Base-by-base conservation (phyloP, 495 filamentous ascomycete genomes). In the Barbatosphaeria neglecta region DNA sequence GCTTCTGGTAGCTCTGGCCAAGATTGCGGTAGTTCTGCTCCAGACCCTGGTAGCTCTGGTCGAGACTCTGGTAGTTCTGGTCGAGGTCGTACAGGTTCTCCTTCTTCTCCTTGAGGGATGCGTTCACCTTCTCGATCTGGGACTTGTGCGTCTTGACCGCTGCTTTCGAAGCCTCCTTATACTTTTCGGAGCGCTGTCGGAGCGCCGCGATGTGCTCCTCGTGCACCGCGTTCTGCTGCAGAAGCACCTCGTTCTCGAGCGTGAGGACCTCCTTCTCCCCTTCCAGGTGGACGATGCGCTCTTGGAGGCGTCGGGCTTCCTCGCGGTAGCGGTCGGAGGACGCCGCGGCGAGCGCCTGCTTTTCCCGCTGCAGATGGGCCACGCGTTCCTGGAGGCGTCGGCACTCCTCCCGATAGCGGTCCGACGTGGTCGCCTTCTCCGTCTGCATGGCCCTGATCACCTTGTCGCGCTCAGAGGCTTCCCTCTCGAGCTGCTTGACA, bases 241-340 rank as follows among this genome's bases (percentile, higher is more conserved):
- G 53, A 46, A 50, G 50, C 20, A 47, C 52, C 37, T 50, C 45
- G 22, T 45, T 49, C 33, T 53, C 52, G 27, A 43, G 40, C n/a
- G 47, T 47, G 23, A 64, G 61, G 18, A 48, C 54, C 41, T 69
- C 56, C 25, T 60, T 62, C 44, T 59, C 58, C 22, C 43, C 47
- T 9, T 56, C 46, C 23, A 70, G 54, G 23, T 65, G 57, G 1
- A 62, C 46, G 18, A 70, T 55, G 9, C 64, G 57, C 35, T 65
- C 53, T 47, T 65, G 61, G 3, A 70, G 60, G 7, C 39, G 52
- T 15, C 54, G 56, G 22, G 57, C 15, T n/a, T 35, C 31, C 13
- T 35, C 31, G 11, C 31, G 31, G 31, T 35, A 35, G 13, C 31
- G 31, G 31, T 35, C 31, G 4, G 31, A 35, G 13, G 2, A 5